Percentiles rank a stretch among this genome's conserved stretches.
Evolutionary conservation across 495 filamentous ascomycete genomes (phyloP).

Genomic region (Aspergillus bertholletiae): DNA sequence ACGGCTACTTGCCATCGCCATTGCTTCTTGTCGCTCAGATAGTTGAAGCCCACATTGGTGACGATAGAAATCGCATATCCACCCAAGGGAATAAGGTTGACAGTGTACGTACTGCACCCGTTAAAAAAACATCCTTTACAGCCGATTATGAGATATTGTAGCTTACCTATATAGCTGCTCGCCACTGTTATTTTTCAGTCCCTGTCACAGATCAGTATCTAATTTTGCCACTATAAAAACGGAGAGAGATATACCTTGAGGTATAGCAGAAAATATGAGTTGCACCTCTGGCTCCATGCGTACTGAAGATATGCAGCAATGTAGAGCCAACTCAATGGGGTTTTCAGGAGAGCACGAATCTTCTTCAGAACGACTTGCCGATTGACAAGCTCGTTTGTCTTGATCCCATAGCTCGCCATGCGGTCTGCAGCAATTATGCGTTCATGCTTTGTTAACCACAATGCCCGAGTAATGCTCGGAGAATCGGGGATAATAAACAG

Average conservation of each 20-base stretch:
- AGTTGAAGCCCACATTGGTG: slow-evolving; percentile 15
- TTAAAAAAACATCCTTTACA: neutral
- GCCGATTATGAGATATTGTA: neutral
- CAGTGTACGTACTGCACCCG: slow-evolving; percentile 11
- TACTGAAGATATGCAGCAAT: slow-evolving; percentile 9
- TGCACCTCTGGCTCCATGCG: slow-evolving; percentile 16
- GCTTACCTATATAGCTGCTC: slow-evolving; percentile 4
- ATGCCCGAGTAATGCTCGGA: slow-evolving; percentile 11
- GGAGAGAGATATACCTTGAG: slow-evolving; percentile 5
- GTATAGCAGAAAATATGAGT: slow-evolving; percentile 17
- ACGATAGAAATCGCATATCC: slow-evolving; percentile 40
- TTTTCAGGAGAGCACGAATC: slow-evolving; percentile 1
- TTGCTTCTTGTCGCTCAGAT: slow-evolving; percentile 16
- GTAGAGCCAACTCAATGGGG: slow-evolving; percentile 13
- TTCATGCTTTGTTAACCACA: slow-evolving; percentile 15
- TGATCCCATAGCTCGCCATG: slow-evolving; percentile 12
- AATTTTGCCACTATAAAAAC: neutral
- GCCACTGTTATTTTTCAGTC: slow-evolving; percentile 1
- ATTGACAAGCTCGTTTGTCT: slow-evolving; percentile 15
- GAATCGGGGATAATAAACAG: slow-evolving; percentile 17
- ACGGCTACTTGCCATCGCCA: slow-evolving; percentile 14
- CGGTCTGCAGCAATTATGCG: slow-evolving; percentile 8
- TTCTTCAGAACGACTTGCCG: slow-evolving; percentile 6
- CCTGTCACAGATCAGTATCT: slow-evolving; percentile 1
- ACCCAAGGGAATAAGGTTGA: slow-evolving; percentile 45